Conservation (phyloP, 2,329 filamentous ascomycete species). For the Thelonectria rubi region DNA sequence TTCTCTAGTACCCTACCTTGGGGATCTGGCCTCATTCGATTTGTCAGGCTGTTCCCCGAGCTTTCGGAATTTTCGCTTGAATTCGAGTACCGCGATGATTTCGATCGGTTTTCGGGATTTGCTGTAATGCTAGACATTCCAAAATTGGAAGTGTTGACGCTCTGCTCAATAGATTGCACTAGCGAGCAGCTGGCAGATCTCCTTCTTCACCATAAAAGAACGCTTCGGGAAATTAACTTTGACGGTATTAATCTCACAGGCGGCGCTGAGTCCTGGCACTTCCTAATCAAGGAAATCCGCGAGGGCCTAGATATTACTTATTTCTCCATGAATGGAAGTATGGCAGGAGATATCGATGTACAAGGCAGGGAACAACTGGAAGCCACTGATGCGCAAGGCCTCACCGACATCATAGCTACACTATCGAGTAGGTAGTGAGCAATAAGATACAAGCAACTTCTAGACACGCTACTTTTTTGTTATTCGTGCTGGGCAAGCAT, state of each 20-base stretch:
- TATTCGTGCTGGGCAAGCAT: too few relatives aligned
- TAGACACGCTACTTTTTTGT: too few relatives aligned
- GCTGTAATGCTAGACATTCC: not conserved
- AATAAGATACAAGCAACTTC: too few relatives aligned
- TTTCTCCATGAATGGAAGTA: constrained; percentile 6
- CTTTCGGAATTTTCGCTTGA: constrained; percentile 1
- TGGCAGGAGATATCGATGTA: too few relatives aligned
- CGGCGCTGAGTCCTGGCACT: not conserved
- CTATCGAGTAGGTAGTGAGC: too few relatives aligned
- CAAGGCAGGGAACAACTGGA: too few relatives aligned
- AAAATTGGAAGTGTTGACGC: constrained; percentile 3
- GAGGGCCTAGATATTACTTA: not conserved
- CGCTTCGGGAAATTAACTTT: not conserved
- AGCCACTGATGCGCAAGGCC: too few relatives aligned
- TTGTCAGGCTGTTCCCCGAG: not conserved
- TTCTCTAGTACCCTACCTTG: not conserved
- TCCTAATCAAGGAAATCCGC: not conserved
- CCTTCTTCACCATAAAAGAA: not conserved
- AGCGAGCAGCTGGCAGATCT: not conserved
- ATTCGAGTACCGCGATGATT: constrained; percentile 2
- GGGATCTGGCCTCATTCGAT: constrained; percentile 4
- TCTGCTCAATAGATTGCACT: constrained; percentile 1
- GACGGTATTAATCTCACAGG: constrained; percentile 5
- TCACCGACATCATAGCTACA: too few relatives aligned
- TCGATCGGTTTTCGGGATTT: not conserved